These are phyloP conservation scores for Penicillium rolfsii DNA, from an alignment of 2,329 filamentous ascomycete genomes.

Conservation along the genomic window DNA sequence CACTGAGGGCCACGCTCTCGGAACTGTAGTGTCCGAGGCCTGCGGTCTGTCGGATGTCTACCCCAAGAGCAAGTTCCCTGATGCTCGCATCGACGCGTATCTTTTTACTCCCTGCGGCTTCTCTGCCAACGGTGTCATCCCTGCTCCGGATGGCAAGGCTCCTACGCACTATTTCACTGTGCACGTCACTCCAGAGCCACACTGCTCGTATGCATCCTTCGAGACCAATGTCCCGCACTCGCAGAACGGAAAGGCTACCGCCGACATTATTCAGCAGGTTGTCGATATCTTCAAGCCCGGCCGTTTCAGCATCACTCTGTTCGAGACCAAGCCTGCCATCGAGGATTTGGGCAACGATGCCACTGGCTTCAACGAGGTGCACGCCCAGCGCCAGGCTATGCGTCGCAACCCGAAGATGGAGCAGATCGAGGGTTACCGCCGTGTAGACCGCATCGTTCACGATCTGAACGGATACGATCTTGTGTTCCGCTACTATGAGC, in stretches of 20 bases:
- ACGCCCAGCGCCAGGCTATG: slow-evolving; percentile 48
- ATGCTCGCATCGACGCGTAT: slow-evolving; percentile 92
- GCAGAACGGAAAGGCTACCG: slow-evolving; percentile 84
- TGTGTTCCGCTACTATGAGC: slow-evolving; percentile 94
- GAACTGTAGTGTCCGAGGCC: slow-evolving; percentile 85
- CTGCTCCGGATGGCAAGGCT: slow-evolving; percentile 65
- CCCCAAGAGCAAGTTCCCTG: slow-evolving; percentile 81
- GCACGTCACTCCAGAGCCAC: slow-evolving; percentile 94
- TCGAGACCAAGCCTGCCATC: slow-evolving; percentile 75
- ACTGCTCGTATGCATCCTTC: slow-evolving; percentile 97
- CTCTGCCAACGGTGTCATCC: slow-evolving; percentile 94
- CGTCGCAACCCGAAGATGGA: slow-evolving; percentile 66
- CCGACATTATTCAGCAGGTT: slow-evolving; percentile 89
- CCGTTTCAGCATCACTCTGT: slow-evolving; percentile 95
- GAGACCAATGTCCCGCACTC: slow-evolving; percentile 95
- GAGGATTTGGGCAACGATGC: slow-evolving; percentile 40
- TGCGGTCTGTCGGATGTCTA: slow-evolving; percentile 92
- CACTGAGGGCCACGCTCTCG: slow-evolving; percentile 91
- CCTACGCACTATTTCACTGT: slow-evolving; percentile 94
- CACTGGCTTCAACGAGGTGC: slow-evolving; percentile 38
- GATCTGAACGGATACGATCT: slow-evolving; percentile 97
- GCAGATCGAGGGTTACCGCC: slow-evolving; percentile 78
- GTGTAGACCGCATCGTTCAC: slow-evolving; percentile 93
- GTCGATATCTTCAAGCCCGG: slow-evolving; percentile 95
- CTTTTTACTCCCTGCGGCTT: slow-evolving; percentile 96